Percentiles rank a stretch among this genome's conserved stretches.
Conservation (phyloP, 352 stramenopile genomes). For the Hyaloperonospora brassicae region DNA sequence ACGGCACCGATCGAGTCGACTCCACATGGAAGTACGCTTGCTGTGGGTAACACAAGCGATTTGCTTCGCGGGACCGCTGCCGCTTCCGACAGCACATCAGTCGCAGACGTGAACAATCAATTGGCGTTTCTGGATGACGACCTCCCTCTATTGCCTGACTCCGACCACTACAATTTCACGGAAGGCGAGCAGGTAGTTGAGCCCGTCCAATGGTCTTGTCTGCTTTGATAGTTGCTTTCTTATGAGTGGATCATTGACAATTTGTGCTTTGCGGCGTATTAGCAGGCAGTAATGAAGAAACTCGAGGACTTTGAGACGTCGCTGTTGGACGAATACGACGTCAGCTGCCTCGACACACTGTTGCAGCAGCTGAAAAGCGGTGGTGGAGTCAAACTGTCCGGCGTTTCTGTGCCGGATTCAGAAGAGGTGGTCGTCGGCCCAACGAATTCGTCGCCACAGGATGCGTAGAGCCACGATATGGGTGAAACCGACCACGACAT, state of each 20-base stretch:
- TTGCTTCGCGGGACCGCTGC: conserved; percentile 1
- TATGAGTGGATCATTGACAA: conserved; percentile 20
- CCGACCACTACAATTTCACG: conserved; percentile 60
- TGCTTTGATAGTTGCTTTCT: conserved; percentile 4
- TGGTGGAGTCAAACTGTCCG: conserved; percentile 32
- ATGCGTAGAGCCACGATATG: conserved; percentile 20
- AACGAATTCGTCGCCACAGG: conserved; percentile 28
- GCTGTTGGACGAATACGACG: conserved; percentile 83
- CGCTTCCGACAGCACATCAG: conserved; percentile 4
- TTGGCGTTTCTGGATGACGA: conserved; percentile 73
- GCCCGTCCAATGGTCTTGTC: conserved; percentile 9
- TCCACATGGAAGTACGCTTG: conserved; percentile 1
- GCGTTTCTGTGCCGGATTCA: conserved; percentile 38
- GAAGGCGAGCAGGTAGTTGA: conserved; percentile 71
- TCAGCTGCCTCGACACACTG: conserved; percentile 75
- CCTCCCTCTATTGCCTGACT: conserved; percentile 56
- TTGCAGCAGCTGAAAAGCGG: conserved; percentile 69
- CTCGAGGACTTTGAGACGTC: conserved; percentile 84
- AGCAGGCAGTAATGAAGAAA: conserved; percentile 84
- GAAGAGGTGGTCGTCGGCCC: conserved; percentile 54
- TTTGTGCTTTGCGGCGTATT: conserved; percentile 24
- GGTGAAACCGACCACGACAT: not conserved
- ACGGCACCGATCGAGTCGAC: conserved; percentile 8
- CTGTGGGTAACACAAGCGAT: conserved; percentile 3
- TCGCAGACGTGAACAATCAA: conserved; percentile 20